Evolutionary conservation across 257 asterid genomes (phyloP).

Genomic region (Nicotiana benthamiana): DNA sequence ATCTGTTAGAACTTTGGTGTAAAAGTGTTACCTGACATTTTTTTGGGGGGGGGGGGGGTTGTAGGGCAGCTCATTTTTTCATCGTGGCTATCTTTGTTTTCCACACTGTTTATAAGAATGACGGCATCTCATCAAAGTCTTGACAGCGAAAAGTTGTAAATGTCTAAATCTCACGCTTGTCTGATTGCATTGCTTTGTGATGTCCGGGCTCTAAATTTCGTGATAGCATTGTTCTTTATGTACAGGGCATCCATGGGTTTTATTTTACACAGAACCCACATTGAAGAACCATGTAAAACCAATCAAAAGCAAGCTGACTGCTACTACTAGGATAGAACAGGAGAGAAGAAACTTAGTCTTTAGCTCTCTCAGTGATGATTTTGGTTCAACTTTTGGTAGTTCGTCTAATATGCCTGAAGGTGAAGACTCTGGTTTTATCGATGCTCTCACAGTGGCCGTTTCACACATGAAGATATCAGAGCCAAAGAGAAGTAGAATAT

Average conservation of each 20-base stretch:
- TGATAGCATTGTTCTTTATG: neutral
- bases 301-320: constrained; percentile 34
- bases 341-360: constrained; percentile 45
- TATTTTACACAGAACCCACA: constrained; percentile 35
- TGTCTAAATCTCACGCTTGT: neutral
- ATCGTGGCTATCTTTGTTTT: neutral
- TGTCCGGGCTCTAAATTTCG: neutral
- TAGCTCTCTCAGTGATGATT: constrained; percentile 42
- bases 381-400: constrained; percentile 20
- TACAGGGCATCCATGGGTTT: constrained; percentile 67
- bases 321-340: constrained; percentile 30
- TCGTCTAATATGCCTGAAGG: constrained; percentile 28
- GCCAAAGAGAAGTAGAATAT: constrained; percentile 70
- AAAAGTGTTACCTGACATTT: neutral
- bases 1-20: neutral
- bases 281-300: constrained; percentile 23
- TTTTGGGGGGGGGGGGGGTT: neutral
- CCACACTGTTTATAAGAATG: neutral
- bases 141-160: neutral
- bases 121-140: neutral
- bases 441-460: constrained; percentile 58
- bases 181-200: neutral
- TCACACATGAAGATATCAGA: constrained; percentile 65
- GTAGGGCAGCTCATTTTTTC: neutral
- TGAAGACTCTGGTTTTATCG: constrained; percentile 46